Evolutionary conservation across 2,329 filamentous ascomycete species (phyloP).

Genomic region (Coniochaeta sp.): DNA sequence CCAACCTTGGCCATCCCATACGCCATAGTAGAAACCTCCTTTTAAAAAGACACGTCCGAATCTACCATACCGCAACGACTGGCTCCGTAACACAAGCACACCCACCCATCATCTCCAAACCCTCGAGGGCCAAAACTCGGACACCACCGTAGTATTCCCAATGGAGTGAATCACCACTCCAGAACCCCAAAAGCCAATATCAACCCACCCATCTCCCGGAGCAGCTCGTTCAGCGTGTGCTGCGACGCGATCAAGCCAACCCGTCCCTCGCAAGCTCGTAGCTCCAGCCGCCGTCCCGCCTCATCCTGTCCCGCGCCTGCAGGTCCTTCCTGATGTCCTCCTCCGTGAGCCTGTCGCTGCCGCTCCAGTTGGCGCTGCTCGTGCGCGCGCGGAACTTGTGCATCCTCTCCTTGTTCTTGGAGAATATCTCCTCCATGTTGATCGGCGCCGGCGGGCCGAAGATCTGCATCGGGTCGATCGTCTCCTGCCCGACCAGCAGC

Average conservation of each 20-base stretch:
- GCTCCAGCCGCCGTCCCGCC: conserved; percentile 79
- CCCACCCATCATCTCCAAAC: background rate
- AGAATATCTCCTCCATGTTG: conserved; percentile 96
- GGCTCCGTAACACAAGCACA: background rate
- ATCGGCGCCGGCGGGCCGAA: conserved; percentile 85
- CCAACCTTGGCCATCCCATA: background rate
- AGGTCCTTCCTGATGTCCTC: conserved; percentile 79
- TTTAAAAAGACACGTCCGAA: background rate
- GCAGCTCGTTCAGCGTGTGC: background rate
- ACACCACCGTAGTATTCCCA: too few relatives aligned
- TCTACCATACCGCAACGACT: background rate
- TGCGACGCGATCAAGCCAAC: conserved; percentile 24
- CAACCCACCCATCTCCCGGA: background rate
- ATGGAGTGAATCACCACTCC: background rate
- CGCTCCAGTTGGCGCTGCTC: conserved; percentile 90
- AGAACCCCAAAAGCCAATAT: background rate
- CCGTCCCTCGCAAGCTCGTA: conserved; percentile 51
- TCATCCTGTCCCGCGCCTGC: conserved; percentile 70
- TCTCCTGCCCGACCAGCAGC: conserved; percentile 74
- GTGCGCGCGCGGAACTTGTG: conserved; percentile 87
- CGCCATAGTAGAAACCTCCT: background rate
- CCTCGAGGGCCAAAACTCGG: background rate
- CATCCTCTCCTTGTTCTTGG: conserved; percentile 61
- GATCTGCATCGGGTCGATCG: conserved; percentile 73
- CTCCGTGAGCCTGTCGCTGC: conserved; percentile 73